Base-by-base conservation (phyloP, 306 rosid species). In the peach (Prunus persica) region DNA sequence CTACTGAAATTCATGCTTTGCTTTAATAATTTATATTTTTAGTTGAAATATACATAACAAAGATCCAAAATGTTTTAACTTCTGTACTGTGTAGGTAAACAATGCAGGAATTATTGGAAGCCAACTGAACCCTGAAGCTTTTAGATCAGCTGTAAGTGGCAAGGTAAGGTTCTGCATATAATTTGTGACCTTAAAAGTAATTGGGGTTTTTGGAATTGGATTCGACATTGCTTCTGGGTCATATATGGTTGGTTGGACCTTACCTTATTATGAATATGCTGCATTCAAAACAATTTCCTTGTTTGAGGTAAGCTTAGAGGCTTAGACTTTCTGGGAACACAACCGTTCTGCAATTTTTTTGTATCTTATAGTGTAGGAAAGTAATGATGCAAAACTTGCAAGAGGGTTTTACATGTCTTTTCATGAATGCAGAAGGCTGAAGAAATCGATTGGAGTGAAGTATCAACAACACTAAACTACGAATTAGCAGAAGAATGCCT, bases 401-500 rank as follows among this genome's bases (percentile, higher is more conserved):
- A 22, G 9, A 22, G 32, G 22, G n/a, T 12, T 11, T 51, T 11
- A 20, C 18, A 2, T 6, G 28, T 61, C 41, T 0, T 61, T 0
- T 25, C 38, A 19, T 14, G 25, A 2, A 61, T 27, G 38, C 41
- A 61, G 38, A 14, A 13, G 38, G 60, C 52, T 16, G 50, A 28
- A 22, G 20, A 46, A 30, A 63, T 68, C 67, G 75, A 87, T 73
- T 83, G 81, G 87, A 69, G 65, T 27, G 82, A 82, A 80, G 38
- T 84, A 77, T 2, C 61, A 2, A 56, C 32, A 2, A 24, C 8
- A 24, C 22, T 72, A 43, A 78, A 8, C 41, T 69, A 80, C 28
- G 83, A 84, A 25, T 67, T 56, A 67, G 38, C 80, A 0, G 86
- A 82, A 63, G 77, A 55, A 78, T 60, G 79, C 54, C n/a, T 86